Conservation (phyloP, 305 asterid genomes). For the Salvia sclarea region DNA sequence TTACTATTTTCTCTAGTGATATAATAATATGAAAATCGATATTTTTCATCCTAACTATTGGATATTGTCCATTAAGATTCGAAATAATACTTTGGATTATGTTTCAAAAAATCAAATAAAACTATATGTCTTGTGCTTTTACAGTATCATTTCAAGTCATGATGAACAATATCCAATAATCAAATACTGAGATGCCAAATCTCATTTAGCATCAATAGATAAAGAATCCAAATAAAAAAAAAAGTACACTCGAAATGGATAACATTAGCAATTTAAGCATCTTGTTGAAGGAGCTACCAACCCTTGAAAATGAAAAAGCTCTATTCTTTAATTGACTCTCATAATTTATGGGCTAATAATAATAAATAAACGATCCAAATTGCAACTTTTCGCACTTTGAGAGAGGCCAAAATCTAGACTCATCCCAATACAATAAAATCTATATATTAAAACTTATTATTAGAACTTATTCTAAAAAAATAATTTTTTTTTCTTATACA, state of each 20-base stretch:
- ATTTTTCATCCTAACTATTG: too few species aligned
- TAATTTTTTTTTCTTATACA: not conserved
- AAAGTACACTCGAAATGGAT: not conserved
- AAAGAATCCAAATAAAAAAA: too few species aligned
- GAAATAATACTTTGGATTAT: too few species aligned
- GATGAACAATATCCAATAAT: too few species aligned
- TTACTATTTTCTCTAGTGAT: too few species aligned
- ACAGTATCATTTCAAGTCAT: too few species aligned
- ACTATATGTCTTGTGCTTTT: too few species aligned
- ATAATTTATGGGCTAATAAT: not conserved
- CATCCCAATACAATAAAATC: not conserved
- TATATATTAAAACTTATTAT: not conserved
- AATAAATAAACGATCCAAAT: not conserved
- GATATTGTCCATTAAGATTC: too few species aligned
- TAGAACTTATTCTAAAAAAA: too few species aligned
- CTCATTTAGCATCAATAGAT: too few species aligned
- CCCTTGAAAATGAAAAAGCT: not conserved
- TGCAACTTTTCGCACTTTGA: not conserved
- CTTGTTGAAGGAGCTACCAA: constrained; percentile 12
- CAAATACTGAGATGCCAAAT: not conserved
- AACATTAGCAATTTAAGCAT: not conserved
- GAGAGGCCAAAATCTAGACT: not conserved
- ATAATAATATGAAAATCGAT: too few species aligned
- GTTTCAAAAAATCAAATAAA: too few species aligned
- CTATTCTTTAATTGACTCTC: not conserved